Evolutionary conservation across 1,284 basidiomycete species (phyloP).

Genomic region (Peniophora sp.): DNA sequence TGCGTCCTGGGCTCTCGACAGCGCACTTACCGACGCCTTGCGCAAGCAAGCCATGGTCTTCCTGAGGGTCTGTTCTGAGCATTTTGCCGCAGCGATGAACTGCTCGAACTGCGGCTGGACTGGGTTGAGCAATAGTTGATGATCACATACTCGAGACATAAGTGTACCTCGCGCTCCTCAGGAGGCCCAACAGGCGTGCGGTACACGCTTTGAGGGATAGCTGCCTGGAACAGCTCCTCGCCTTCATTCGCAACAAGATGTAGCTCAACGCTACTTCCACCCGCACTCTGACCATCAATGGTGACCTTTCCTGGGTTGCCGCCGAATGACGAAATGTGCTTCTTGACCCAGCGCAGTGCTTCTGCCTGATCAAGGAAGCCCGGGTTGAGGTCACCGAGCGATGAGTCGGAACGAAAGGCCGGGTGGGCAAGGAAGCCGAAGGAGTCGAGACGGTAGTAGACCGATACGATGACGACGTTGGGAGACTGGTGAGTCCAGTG

Average conservation of each 20-base stretch:
- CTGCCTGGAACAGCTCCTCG: slow-evolving; percentile 36
- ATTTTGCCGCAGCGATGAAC: slow-evolving; percentile 40
- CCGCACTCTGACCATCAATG: slow-evolving; percentile 59
- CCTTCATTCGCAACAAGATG: slow-evolving; percentile 41
- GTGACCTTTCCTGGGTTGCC: slow-evolving; percentile 50
- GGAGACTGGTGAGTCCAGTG: slow-evolving; percentile 30
- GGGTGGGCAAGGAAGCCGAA: slow-evolving; percentile 36
- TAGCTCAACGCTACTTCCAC: slow-evolving; percentile 45
- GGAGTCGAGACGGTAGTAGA: slow-evolving; percentile 35
- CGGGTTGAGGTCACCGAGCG: slow-evolving; percentile 45
- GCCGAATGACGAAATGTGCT: slow-evolving; percentile 54
- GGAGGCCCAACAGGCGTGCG: slow-evolving; percentile 38
- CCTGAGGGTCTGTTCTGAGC: slow-evolving; percentile 23
- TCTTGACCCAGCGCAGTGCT: slow-evolving; percentile 55
- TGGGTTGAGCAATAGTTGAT: background rate
- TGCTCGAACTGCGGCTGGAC: slow-evolving; percentile 43
- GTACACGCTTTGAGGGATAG: slow-evolving; percentile 55
- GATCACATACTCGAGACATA: background rate
- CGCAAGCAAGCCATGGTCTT: slow-evolving; percentile 31
- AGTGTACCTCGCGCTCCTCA: slow-evolving; percentile 38
- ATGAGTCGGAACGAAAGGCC: slow-evolving; percentile 27
- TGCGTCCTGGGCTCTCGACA: slow-evolving; percentile 47
- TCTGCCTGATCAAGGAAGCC: slow-evolving; percentile 56
- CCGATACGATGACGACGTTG: slow-evolving; percentile 33
- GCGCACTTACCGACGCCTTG: slow-evolving; percentile 36